Evolutionary conservation across 148 eudicot species (phyloP).

Genomic region (Chenopodium formosanum): DNA sequence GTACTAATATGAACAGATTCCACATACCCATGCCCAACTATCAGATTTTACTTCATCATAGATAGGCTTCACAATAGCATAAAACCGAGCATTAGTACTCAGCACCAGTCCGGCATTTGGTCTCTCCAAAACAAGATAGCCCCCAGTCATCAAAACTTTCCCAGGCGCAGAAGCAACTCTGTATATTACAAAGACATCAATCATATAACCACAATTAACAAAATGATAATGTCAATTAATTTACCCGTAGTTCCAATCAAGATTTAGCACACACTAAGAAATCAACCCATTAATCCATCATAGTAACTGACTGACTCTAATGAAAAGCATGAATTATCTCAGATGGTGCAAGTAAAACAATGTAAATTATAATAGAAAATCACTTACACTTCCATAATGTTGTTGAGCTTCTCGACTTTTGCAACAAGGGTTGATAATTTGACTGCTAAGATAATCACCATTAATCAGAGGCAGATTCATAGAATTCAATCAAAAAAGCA

Average conservation of each 20-base stretch:
- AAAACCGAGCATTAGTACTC: constrained; percentile 91
- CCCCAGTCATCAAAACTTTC: constrained; percentile 83
- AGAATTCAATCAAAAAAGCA: not conserved
- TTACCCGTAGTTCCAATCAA: not conserved
- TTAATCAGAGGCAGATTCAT: not conserved
- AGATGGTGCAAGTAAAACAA: too few species aligned
- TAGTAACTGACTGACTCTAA: too few species aligned
- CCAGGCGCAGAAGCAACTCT: constrained; percentile 94
- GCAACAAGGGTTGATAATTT: not conserved
- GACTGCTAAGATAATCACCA: not conserved
- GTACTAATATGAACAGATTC: constrained; percentile 1
- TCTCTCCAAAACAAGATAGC: constrained; percentile 90
- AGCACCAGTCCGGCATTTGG: constrained; percentile 95
- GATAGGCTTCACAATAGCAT: constrained; percentile 78
- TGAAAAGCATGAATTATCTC: not conserved
- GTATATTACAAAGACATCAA: constrained; percentile 12
- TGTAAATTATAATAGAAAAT: not conserved
- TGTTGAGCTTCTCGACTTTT: not conserved
- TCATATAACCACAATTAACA: not conserved
- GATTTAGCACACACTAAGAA: not conserved
- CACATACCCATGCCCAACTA: constrained; percentile 80
- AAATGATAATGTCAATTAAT: not conserved
- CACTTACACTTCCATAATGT: constrained; percentile 35
- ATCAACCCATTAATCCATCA: not conserved
- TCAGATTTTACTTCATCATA: constrained; percentile 52